Percentiles rank a stretch among this genome's conserved stretches.
Conservation (phyloP, 768 basidiomycete genomes). For the Mycena vitilis region DNA sequence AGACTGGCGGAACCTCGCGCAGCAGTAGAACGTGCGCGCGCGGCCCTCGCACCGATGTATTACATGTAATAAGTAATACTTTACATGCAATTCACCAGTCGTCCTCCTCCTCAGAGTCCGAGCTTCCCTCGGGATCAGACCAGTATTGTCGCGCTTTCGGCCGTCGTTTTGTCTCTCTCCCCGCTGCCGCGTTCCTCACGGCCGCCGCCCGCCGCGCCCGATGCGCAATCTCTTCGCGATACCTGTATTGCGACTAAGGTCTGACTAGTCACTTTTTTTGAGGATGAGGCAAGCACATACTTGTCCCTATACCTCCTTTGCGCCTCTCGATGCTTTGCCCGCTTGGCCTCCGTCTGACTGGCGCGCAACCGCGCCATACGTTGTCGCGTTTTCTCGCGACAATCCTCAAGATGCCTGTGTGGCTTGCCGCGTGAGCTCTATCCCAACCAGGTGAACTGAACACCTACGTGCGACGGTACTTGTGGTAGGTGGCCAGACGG, state of each 20-base stretch:
- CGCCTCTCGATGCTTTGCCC: slow-evolving; percentile 1
- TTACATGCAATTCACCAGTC: too few relatives aligned
- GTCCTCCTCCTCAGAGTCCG: background rate
- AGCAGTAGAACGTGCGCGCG: too few relatives aligned
- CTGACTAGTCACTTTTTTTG: too few relatives aligned
- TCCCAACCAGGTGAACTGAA: too few relatives aligned
- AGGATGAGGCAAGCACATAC: background rate
- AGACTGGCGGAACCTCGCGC: too few relatives aligned
- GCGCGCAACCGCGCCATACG: slow-evolving; percentile 5
- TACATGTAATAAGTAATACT: too few relatives aligned
- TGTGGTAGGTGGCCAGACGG: background rate
- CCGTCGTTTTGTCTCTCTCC: background rate
- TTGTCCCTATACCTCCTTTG: slow-evolving; percentile 6
- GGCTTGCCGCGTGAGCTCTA: too few relatives aligned
- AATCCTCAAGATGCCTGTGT: background rate
- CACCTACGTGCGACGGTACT: background rate
- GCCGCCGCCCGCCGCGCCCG: background rate
- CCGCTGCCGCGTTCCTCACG: background rate
- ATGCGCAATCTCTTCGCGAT: slow-evolving; percentile 16
- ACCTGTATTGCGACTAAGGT: too few relatives aligned
- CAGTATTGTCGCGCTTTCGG: slow-evolving; percentile 18
- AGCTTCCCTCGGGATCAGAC: background rate
- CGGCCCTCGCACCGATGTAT: too few relatives aligned
- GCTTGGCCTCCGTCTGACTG: background rate
- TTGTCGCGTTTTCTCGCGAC: background rate